Conservation (phyloP, 768 basidiomycete genomes). For the Mycena latifolia region DNA sequence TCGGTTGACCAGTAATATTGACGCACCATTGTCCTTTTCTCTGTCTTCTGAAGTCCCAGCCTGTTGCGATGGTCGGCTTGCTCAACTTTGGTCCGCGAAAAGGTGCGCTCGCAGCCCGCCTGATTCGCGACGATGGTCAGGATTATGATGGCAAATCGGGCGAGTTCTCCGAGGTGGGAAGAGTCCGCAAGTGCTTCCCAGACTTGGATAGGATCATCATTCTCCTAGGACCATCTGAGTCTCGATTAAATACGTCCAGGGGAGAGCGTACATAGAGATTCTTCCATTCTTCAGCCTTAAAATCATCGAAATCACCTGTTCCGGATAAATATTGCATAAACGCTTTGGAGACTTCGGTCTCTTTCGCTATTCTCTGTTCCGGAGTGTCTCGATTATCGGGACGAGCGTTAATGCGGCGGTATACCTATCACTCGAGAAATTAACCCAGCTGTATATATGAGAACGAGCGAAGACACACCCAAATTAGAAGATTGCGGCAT, state of each 20-base stretch:
- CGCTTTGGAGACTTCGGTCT: constrained; percentile 7
- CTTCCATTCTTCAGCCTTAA: constrained; percentile 3
- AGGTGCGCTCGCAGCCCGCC: constrained; percentile 18
- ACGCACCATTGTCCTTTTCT: constrained; percentile 13
- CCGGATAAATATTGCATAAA: constrained; percentile 27
- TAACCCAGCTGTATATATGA: background rate
- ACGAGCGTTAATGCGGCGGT: constrained; percentile 21
- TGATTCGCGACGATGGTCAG: constrained; percentile 12
- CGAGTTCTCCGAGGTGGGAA: constrained; percentile 1
- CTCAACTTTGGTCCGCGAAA: constrained; percentile 18
- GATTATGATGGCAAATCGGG: background rate
- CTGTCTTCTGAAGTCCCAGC: constrained; percentile 1
- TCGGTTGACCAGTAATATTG: background rate
- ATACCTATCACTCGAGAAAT: constrained; percentile 6
- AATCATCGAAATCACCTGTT: constrained; percentile 21
- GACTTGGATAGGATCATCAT: constrained; percentile 9
- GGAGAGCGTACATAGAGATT: background rate
- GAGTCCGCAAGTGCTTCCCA: constrained; percentile 7
- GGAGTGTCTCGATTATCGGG: constrained; percentile 1
- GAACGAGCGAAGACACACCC: constrained; percentile 27
- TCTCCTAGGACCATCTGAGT: background rate
- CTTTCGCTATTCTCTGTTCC: constrained; percentile 1
- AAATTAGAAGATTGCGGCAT: constrained; percentile 37
- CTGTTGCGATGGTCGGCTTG: constrained; percentile 15
- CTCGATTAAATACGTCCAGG: background rate